phyloP scores from a whole-genome alignment of 805 yeast species.

The Kregervanrija pseudodelftensis region DNA sequence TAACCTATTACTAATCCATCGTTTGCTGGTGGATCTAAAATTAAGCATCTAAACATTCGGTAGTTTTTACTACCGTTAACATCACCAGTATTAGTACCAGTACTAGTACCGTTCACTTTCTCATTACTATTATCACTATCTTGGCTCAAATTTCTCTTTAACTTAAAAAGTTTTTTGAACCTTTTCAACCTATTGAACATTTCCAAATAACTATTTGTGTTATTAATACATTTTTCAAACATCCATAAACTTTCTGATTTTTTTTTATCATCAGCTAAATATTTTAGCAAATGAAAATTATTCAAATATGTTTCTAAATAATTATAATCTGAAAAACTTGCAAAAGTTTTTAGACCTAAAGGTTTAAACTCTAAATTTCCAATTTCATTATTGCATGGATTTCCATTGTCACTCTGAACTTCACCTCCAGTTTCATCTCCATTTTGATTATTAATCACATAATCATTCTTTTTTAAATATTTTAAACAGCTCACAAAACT shows the following conservation, averaged over 20 bases:
- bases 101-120: conserved; percentile 4
- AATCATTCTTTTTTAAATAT: conserved; percentile 12
- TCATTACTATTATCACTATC: conserved; percentile 1
- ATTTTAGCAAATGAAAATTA: conserved; percentile 26
- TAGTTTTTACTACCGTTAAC: conserved; percentile 1
- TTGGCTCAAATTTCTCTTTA: conserved; percentile 6
- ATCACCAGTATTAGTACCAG: conserved; percentile 5
- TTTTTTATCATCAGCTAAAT: conserved; percentile 10
- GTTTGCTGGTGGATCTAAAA: conserved; percentile 30
- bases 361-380: conserved; percentile 16
- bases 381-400: conserved; percentile 16
- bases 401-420: conserved; percentile 14
- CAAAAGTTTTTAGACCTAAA: conserved; percentile 22
- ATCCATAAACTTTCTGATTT: too few relatives aligned
- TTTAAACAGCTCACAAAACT: conserved; percentile 17
- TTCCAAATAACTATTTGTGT: conserved; percentile 22
- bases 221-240: conserved; percentile 1
- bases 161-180: conserved; percentile 8
- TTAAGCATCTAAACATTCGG: conserved; percentile 33
- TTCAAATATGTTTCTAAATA: conserved; percentile 23
- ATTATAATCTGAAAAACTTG: conserved; percentile 20
- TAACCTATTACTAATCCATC: conserved; percentile 33
- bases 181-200: conserved; percentile 13
- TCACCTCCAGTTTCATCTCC: background rate
- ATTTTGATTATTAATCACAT: background rate